Evolutionary conservation across 2,329 filamentous ascomycete species (phyloP).

Genomic region (Bipolaris zeicola): DNA sequence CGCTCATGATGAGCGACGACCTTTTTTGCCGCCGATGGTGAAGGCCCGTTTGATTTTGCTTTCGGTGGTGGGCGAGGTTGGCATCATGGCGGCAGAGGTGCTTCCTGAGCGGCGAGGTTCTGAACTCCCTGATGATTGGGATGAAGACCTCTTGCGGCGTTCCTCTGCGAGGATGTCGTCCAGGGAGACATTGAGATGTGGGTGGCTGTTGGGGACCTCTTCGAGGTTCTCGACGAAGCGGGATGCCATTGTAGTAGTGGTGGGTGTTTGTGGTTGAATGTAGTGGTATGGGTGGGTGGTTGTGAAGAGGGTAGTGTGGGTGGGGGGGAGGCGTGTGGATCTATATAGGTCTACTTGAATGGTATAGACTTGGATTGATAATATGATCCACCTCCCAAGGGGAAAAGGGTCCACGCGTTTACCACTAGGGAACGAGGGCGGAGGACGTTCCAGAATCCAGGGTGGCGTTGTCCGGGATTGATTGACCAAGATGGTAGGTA

Average conservation of each 20-base stretch:
- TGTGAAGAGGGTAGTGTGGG: conserved; percentile 1
- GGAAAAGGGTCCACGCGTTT: conserved; percentile 2
- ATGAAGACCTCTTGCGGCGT: conserved; percentile 41
- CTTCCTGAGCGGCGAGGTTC: conserved; percentile 32
- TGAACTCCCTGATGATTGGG: conserved; percentile 40
- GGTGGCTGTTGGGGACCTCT: conserved; percentile 45
- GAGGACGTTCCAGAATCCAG: conserved; percentile 11
- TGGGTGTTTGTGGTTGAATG: not conserved
- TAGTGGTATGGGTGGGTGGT: not conserved
- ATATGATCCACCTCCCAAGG: conserved; percentile 16
- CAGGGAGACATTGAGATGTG: conserved; percentile 48
- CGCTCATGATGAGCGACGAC: conserved; percentile 24
- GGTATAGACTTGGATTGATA: conserved; percentile 15
- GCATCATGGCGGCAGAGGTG: conserved; percentile 15
- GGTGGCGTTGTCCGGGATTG: conserved; percentile 15
- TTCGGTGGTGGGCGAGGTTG: conserved; percentile 30
- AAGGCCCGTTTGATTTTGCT: conserved; percentile 38
- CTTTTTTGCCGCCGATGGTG: conserved; percentile 43
- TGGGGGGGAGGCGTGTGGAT: conserved; percentile 7
- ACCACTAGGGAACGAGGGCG: not conserved
- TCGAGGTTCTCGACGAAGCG: conserved; percentile 50
- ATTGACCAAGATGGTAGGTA: conserved; percentile 1
- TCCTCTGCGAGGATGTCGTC: conserved; percentile 49
- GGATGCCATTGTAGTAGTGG: conserved; percentile 37
- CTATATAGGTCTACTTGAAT: conserved; percentile 14